phyloP scores from a whole-genome alignment of 2,329 filamentous ascomycete species.

The Colletotrichum sansevieriae region DNA sequence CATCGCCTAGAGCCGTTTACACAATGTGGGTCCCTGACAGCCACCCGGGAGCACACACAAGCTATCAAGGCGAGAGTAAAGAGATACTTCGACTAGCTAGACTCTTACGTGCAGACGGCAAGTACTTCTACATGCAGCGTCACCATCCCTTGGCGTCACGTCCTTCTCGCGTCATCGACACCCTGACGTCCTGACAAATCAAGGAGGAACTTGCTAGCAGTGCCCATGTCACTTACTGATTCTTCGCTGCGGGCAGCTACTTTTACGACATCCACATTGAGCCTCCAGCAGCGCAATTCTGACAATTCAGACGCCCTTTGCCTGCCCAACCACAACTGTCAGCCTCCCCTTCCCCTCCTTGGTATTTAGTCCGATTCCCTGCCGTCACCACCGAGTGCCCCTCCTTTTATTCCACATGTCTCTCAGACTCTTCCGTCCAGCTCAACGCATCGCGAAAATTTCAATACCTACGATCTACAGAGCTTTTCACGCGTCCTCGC shows the following conservation, averaged over 20 bases:
- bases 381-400: slow-evolving; percentile 16
- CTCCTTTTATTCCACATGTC: slow-evolving; percentile 33
- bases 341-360: not conserved
- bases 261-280: slow-evolving; percentile 16
- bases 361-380: slow-evolving; percentile 35
- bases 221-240: slow-evolving; percentile 26
- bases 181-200: slow-evolving; percentile 37
- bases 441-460: slow-evolving; percentile 38
- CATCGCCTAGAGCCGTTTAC: slow-evolving; percentile 28
- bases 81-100: accelerated
- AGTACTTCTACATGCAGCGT: not conserved
- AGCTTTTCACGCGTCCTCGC: slow-evolving; percentile 53
- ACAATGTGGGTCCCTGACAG: not conserved
- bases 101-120: not conserved
- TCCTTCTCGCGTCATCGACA: slow-evolving; percentile 34
- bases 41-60: not conserved
- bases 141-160: not conserved
- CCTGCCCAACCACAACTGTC: not conserved
- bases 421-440: slow-evolving; percentile 31
- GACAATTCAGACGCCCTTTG: slow-evolving; percentile 19
- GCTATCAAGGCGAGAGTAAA: not conserved
- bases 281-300: not conserved
- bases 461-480: slow-evolving; percentile 30
- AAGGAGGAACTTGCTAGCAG: slow-evolving; percentile 20
- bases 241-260: slow-evolving; percentile 19